Conservation (phyloP, 129 eudicot species). For the Flaveria robusta region DNA sequence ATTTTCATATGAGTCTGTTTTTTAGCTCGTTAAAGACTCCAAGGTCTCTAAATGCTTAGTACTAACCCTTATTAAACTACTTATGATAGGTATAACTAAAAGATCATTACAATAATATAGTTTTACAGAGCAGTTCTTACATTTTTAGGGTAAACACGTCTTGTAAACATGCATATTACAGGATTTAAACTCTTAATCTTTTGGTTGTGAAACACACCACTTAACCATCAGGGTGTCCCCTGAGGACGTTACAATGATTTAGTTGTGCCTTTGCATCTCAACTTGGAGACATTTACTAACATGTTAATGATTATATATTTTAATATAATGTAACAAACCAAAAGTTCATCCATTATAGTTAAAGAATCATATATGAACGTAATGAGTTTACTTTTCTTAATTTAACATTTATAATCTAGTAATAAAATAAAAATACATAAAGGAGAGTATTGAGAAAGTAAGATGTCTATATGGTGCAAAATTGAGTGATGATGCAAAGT, state of each 20-base stretch:
- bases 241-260: background rate
- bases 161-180: too few relatives aligned
- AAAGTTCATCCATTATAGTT: background rate
- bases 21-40: too few relatives aligned
- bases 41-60: too few relatives aligned
- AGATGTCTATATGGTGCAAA: conserved; percentile 25
- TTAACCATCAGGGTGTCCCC: too few relatives aligned
- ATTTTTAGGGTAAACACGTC: too few relatives aligned
- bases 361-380: background rate
- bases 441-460: background rate
- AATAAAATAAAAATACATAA: background rate
- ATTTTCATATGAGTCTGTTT: too few relatives aligned
- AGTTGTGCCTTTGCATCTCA: conserved; percentile 3
- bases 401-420: background rate
- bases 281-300: conserved; percentile 14
- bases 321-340: background rate
- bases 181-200: too few relatives aligned
- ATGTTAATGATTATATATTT: conserved; percentile 10
- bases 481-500: conserved; percentile 31
- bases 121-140: background rate
- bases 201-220: too few relatives aligned
- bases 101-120: conserved; percentile 24
- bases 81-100: background rate
- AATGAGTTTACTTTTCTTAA: background rate
- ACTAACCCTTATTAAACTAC: too few relatives aligned